Conservation (phyloP, 1,139 yeast species). For the Blastobotrys ciferrii region DNA sequence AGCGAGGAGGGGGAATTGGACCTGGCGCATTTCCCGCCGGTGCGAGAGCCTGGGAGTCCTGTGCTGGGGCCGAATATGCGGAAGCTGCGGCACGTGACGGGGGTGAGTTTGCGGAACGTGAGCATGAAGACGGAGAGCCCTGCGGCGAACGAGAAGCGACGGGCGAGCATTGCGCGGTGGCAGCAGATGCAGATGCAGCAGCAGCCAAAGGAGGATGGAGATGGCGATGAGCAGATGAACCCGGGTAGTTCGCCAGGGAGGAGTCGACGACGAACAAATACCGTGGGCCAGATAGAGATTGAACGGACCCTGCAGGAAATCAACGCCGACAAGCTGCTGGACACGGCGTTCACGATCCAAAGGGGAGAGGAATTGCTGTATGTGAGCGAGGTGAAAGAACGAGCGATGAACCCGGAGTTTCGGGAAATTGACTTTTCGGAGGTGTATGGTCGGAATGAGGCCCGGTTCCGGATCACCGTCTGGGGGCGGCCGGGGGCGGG, state of each 20-base stretch:
- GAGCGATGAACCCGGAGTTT: slow-evolving; percentile 40
- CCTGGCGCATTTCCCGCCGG: slow-evolving; percentile 20
- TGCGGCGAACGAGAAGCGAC: slow-evolving; percentile 9
- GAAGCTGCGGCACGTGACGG: slow-evolving; percentile 27
- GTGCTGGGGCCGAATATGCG: slow-evolving; percentile 23
- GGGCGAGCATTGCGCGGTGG: slow-evolving; percentile 18
- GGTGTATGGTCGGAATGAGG: slow-evolving; percentile 18
- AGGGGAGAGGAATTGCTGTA: slow-evolving; percentile 36
- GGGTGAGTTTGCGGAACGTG: slow-evolving; percentile 24
- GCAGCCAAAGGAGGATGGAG: not conserved
- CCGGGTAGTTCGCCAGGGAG: slow-evolving; percentile 5
- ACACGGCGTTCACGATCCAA: slow-evolving; percentile 42
- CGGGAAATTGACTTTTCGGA: slow-evolving; percentile 32
- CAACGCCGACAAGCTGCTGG: slow-evolving; percentile 35
- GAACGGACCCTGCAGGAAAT: slow-evolving; percentile 31
- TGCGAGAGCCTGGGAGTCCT: slow-evolving; percentile 21
- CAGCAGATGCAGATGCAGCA: slow-evolving; percentile 1
- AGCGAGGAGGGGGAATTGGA: slow-evolving; percentile 18
- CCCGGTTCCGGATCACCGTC: slow-evolving; percentile 18
- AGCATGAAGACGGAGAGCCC: slow-evolving; percentile 6
- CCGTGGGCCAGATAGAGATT: slow-evolving; percentile 12
- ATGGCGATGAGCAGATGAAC: too few species aligned
- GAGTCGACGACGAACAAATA: not conserved
- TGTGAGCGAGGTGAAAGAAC: slow-evolving; percentile 40
- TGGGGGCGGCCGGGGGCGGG: slow-evolving; percentile 18